Evolutionary conservation across 129 eudicot genomes (phyloP), one percentile per base, ranked within the genome.

Genomic region (Saposhnikovia divaricata): DNA sequence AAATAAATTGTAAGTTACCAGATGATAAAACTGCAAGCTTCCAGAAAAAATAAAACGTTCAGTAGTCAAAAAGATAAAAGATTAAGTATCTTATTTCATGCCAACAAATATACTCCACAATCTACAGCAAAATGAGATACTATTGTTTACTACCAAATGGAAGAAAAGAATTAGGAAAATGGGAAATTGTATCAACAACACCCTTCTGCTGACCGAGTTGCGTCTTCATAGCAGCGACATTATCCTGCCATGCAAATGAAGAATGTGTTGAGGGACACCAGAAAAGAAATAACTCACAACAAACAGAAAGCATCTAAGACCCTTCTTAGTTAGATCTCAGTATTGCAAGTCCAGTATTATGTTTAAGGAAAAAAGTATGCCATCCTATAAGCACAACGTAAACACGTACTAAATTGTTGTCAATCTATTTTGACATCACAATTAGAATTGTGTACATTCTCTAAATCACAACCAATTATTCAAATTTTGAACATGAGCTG

Each of bases 151-250:
- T 14, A 77, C 38, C 25, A 25, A 48, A 43, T 37, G 19, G 31
- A 59, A 6, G 44, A 31, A 74, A n/a, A 15, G 42, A 66, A 66
- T 2, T 28, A 14, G 48, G 10, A 53, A 82, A 72, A 72, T 48
- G n/a, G n/a, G n/a, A 16, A 13, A 66, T n/a, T 79, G 78, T 92
- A 11, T 96, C 99, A 80, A 96, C 99, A 63, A 92, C 92, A 84
- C 82, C 76, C 88, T 92, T 96, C 87, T 96, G 99, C 84, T 96
- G 98, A 83, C 89, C 98, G 82, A 96, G 97, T 82, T 96, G 99
- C 79, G 89, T 73, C 91, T 86, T 96, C 87, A 96, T 70, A 75
- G 97, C 85, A 84, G 83, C 89, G 50, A 97, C 98, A 82, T 88
- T 91, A 61, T 96, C 99, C 99, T 96, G 89, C 71, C 83, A 63